Base-by-base conservation (phyloP, 441 rosid genomes). In the Cnidoscolus chayamansa region DNA sequence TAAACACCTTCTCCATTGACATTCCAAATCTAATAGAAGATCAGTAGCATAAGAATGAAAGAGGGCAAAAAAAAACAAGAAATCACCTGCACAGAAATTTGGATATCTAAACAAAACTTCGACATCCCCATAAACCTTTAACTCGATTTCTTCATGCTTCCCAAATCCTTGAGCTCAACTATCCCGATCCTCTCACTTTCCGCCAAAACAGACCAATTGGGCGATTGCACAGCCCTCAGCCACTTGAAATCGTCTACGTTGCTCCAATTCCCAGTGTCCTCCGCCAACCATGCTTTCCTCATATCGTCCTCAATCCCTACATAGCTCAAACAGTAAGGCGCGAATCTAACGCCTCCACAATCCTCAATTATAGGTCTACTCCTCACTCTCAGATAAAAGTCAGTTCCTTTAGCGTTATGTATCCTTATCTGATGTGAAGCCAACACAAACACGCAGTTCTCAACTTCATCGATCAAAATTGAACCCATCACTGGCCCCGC, bases 171-270 rank as follows among this genome's bases (percentile, higher is more conserved):
- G 13, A 86, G 54, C 48, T 75, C 78, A 77, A 90, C 71, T 6
- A 57, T 57, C 43, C 73, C 82, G 66, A 82, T 16, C 80, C 95
- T 84, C 74, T 87, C 85, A 48, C 81, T 81, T 70, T 78, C 86
- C 13, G 87, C 97, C 73, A 92, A 75, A 70, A 90, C 68, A 0
- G 85, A 88, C 97, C 97, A 94, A 71, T 90, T 94, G 0, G 98
- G 98, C 0, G 96, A 88, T 47, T 87, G 93, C 17, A 87, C 82
- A 13, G 95, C 97, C 80, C 89, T 85, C 67, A 94, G 63, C 97
- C 97, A 94, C 87, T 82, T 81, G 77, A 94, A 94, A 82, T 94
- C 98, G 84, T 92, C 98, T 13, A 94, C 97, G 82, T 83, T 85
- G 63, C 74, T 79, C 97, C 98, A 92, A 67, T 82, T 87, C 59